phyloP scores from a whole-genome alignment of 768 basidiomycete genomes.

The Boletus fagicola region DNA sequence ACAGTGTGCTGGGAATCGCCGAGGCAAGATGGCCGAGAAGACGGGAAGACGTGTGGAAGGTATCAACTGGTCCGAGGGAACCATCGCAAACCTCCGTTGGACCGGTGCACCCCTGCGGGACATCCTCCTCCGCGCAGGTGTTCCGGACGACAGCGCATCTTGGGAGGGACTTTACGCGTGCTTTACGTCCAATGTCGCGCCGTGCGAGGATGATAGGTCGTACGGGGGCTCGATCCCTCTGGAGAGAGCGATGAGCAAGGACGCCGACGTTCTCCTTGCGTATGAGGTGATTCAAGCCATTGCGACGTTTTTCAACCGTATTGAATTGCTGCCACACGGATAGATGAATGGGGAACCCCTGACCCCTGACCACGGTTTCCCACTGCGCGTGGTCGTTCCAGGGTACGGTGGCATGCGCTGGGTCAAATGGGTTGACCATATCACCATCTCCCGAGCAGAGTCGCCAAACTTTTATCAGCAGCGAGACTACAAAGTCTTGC shows the following conservation, averaged over 20 bases:
- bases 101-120: conserved; percentile 58
- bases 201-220: conserved; percentile 58
- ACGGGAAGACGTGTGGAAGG: conserved; percentile 50
- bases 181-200: conserved; percentile 58
- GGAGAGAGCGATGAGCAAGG: conserved; percentile 44
- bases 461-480: conserved; percentile 73
- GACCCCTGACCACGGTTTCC: conserved; percentile 60
- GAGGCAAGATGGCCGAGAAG: conserved; percentile 59
- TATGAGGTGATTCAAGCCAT: conserved; percentile 45
- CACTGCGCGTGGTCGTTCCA: conserved; percentile 65
- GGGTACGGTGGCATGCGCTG: conserved; percentile 68
- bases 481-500: conserved; percentile 65
- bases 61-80: conserved; percentile 64
- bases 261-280: conserved; percentile 57
- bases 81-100: conserved; percentile 71
- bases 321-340: neutral
- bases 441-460: conserved; percentile 50
- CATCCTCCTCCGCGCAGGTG: conserved; percentile 46
- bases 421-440: conserved; percentile 74
- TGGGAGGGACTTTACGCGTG: conserved; percentile 47
- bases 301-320: neutral
- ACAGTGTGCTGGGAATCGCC: conserved; percentile 65
- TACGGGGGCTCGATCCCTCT: conserved; percentile 66
- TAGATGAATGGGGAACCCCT: conserved; percentile 64
- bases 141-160: conserved; percentile 26